Conservation (phyloP, 805 yeast genomes). For the Ogataea minuta region DNA sequence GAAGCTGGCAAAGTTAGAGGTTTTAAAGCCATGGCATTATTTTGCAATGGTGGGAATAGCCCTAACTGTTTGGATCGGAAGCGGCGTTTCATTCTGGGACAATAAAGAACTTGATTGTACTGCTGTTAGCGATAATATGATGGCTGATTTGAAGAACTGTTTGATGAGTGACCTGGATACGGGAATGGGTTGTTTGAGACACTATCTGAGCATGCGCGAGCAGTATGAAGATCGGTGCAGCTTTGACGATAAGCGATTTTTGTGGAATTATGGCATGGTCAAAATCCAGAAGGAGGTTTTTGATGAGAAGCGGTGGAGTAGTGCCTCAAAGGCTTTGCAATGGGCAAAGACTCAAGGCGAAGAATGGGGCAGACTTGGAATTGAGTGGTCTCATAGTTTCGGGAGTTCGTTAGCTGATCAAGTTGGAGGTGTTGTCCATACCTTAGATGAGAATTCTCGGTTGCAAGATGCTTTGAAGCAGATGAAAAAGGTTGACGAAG, state of each 20-base stretch:
- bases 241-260: conserved; percentile 10
- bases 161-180: conserved; percentile 4
- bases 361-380: conserved; percentile 1
- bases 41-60: conserved; percentile 12
- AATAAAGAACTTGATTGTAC: conserved; percentile 10
- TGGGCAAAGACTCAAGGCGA: conserved; percentile 1
- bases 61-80: conserved; percentile 12
- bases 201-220: conserved; percentile 10
- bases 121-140: conserved; percentile 3
- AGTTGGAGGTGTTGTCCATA: not conserved
- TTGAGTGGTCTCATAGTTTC: conserved; percentile 4
- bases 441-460: not conserved
- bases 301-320: conserved; percentile 1
- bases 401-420: not conserved
- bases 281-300: not conserved
- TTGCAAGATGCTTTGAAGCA: not conserved
- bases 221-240: conserved; percentile 13
- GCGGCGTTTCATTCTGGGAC: conserved; percentile 3
- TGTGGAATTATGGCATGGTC: conserved; percentile 5
- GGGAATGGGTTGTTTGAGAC: conserved; percentile 12
- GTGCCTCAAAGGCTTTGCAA: not conserved
- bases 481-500: not conserved
- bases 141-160: conserved; percentile 11
- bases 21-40: conserved; percentile 16
- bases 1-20: conserved; percentile 6